These are phyloP conservation scores for Leccinum fibrillosum DNA, from an alignment of 768 basidiomycete genomes.

Conservation along the genomic window DNA sequence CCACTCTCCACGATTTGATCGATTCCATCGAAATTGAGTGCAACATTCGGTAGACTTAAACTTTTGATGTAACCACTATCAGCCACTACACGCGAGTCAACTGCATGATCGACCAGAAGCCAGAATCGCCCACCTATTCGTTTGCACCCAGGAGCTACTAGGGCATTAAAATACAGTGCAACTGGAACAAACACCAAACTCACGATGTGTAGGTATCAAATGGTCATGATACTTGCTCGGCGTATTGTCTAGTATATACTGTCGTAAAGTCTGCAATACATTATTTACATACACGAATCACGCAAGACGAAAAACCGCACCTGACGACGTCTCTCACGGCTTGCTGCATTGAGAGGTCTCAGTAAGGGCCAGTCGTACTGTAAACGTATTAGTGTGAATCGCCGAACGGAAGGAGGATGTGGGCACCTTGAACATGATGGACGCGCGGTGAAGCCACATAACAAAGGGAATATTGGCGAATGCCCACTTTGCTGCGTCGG, in stretches of 20 bases:
- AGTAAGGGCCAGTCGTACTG: constrained; percentile 21
- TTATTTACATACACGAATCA: not conserved
- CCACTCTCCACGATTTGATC: constrained; percentile 16
- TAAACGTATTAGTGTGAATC: not conserved
- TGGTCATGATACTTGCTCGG: constrained; percentile 46
- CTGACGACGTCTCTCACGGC: constrained; percentile 11
- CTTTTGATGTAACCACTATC: constrained; percentile 26
- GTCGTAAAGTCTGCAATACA: constrained; percentile 34
- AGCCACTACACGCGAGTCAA: constrained; percentile 17
- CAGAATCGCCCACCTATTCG: constrained; percentile 32
- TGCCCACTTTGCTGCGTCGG: constrained; percentile 44
- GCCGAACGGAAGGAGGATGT: not conserved
- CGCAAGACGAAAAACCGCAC: not conserved
- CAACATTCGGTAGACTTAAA: constrained; percentile 21
- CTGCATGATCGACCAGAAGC: not conserved
- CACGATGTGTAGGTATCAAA: constrained; percentile 53
- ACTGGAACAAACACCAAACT: constrained; percentile 9
- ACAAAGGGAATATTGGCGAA: constrained; percentile 52
- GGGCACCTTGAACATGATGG: constrained; percentile 45
- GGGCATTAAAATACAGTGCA: not conserved
- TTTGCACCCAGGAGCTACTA: constrained; percentile 58
- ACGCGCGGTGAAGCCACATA: constrained; percentile 50
- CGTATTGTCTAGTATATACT: constrained; percentile 46
- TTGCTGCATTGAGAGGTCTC: constrained; percentile 6
- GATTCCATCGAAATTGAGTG: constrained; percentile 26